Evolutionary conservation across 805 yeast genomes (phyloP).

Genomic region (Ogataea pilisensis): DNA sequence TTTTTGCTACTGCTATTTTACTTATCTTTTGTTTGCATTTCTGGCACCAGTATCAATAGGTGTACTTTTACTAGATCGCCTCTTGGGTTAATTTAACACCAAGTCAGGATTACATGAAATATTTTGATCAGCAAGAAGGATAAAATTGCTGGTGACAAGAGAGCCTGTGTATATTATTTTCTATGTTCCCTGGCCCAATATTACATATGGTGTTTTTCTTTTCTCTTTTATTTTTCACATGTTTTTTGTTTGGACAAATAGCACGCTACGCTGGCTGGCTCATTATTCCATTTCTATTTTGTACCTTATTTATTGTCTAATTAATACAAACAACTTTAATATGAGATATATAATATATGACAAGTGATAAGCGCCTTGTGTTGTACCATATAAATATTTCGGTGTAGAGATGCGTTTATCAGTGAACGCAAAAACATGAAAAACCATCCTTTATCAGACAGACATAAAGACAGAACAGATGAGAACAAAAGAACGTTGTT

Average conservation of each 20-base stretch:
- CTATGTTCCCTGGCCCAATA: too few relatives aligned
- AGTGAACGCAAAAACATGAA: too few relatives aligned
- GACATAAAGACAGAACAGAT: too few relatives aligned
- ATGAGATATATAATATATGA: too few relatives aligned
- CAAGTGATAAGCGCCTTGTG: background rate
- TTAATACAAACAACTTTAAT: background rate
- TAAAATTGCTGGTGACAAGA: background rate
- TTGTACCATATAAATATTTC: too few relatives aligned
- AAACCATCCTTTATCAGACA: too few relatives aligned
- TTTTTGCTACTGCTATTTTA: background rate
- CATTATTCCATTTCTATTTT: background rate
- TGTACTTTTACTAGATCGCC: background rate
- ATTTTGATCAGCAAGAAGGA: background rate
- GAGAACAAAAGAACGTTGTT: too few relatives aligned
- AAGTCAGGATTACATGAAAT: background rate
- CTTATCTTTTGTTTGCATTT: background rate
- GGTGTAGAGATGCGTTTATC: too few relatives aligned
- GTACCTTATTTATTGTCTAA: constrained; percentile 2
- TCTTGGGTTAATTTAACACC: background rate
- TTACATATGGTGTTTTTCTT: too few relatives aligned
- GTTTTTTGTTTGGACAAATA: background rate
- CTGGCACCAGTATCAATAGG: background rate
- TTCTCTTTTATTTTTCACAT: background rate
- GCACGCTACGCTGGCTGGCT: background rate
- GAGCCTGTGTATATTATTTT: background rate